phyloP scores from a whole-genome alignment of 2,329 filamentous ascomycete species.

The Microdochium nivale region DNA sequence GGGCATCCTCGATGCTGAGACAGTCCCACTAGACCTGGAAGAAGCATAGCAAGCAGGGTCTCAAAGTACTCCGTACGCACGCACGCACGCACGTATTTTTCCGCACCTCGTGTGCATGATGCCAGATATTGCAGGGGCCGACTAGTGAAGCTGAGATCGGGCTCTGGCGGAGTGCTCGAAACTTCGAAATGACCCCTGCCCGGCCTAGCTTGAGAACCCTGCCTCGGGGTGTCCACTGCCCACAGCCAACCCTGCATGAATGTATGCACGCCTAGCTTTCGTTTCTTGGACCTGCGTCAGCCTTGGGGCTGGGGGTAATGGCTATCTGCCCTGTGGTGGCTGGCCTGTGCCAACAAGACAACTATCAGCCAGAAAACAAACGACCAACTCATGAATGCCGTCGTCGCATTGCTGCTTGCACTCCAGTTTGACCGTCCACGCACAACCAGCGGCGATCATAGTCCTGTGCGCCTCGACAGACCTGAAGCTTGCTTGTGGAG shows the following conservation, averaged over 20 bases:
- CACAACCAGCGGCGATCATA: no score
- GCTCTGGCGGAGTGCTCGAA: not conserved
- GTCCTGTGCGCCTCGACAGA: no score
- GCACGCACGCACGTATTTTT: not conserved
- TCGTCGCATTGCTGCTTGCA: no score
- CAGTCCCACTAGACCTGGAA: not conserved
- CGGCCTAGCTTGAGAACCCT: not conserved
- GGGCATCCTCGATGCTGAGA: not conserved
- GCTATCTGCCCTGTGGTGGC: no score
- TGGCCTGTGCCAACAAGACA: not conserved
- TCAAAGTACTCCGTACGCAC: not conserved
- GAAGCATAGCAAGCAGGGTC: not conserved
- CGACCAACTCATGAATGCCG: no score
- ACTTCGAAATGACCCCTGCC: not conserved
- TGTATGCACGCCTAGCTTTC: not conserved
- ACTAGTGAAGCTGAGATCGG: not conserved
- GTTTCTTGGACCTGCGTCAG: not conserved
- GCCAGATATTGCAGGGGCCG: not conserved
- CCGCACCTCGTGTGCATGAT: not conserved
- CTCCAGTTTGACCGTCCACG: no score
- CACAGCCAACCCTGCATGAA: not conserved
- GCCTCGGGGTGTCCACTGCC: not conserved
- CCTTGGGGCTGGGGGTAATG: not conserved
- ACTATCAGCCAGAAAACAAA: not conserved
- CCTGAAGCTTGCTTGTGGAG: no score